A percentile compares a stretch with the other conserved stretches of the same genome.
phyloP scores from a whole-genome alignment of 768 basidiomycete genomes.

The Suillus subalutaceus region DNA sequence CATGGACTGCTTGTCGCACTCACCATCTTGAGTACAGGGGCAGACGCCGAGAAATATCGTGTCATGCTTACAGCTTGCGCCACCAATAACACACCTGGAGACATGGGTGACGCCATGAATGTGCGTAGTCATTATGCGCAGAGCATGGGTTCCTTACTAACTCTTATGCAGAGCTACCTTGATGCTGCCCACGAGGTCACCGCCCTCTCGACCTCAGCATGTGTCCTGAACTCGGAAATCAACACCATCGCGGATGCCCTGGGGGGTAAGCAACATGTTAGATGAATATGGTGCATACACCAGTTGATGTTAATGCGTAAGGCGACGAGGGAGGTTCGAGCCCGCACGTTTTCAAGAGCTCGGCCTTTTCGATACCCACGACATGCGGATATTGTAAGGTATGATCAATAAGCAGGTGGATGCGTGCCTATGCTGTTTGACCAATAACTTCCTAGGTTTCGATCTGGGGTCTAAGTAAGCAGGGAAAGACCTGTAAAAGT shows the following conservation, averaged over 20 bases:
- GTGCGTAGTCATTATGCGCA: conserved; percentile 14
- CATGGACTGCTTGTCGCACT: conserved; percentile 17
- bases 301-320: conserved; percentile 30
- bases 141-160: conserved; percentile 10
- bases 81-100: conserved; percentile 52
- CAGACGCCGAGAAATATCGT: conserved; percentile 55
- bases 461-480: conserved; percentile 87
- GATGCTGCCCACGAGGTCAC: conserved; percentile 64
- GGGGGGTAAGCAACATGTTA: conserved; percentile 50
- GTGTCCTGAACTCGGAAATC: conserved; percentile 65
- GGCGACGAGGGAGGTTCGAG: conserved; percentile 73
- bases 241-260: conserved; percentile 61
- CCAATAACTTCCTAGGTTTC: conserved; percentile 52
- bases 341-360: conserved; percentile 83
- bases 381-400: conserved; percentile 84
- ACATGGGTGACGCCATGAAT: conserved; percentile 44
- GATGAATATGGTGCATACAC: conserved; percentile 15
- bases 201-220: conserved; percentile 55
- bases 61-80: conserved; percentile 50
- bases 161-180: conserved; percentile 53
- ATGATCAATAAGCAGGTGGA: conserved; percentile 18
- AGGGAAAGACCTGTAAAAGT: conserved; percentile 80
- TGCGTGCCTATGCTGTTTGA: conserved; percentile 11
- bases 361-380: conserved; percentile 85
- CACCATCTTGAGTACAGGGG: conserved; percentile 38